These are phyloP conservation scores for Dendrobium nobile DNA, from an alignment of 106 monocot species.

Conservation along the genomic window DNA sequence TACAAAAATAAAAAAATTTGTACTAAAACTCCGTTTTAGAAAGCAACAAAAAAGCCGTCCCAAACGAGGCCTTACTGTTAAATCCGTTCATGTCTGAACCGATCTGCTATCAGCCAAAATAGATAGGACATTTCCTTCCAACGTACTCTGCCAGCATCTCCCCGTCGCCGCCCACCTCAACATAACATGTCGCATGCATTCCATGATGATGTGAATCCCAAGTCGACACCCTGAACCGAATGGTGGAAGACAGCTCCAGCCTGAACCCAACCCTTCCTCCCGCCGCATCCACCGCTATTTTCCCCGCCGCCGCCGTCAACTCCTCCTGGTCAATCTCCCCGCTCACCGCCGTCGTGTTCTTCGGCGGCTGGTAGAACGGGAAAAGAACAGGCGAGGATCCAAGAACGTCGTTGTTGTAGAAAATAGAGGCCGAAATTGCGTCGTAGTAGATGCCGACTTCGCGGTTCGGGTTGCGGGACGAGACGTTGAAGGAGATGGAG, in stretches of 20 bases:
- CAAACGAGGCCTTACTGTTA: too few species aligned
- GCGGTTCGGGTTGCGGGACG: conserved; percentile 61
- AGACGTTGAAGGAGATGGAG: conserved; percentile 43
- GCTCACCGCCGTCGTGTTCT: conserved; percentile 46
- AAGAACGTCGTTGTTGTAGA: conserved; percentile 35
- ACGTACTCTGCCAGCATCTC: conserved; percentile 20
- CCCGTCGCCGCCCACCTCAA: conserved; percentile 37
- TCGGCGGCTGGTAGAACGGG: conserved; percentile 51
- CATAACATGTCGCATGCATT: conserved; percentile 44
- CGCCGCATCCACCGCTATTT: conserved; percentile 4
- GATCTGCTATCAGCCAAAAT: conserved; percentile 22
- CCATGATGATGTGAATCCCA: conserved; percentile 49
- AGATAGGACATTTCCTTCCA: conserved; percentile 29
- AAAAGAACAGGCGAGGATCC: conserved; percentile 22
- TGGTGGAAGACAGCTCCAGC: conserved; percentile 34
- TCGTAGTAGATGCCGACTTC: conserved; percentile 76
- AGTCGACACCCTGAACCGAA: conserved; percentile 37
- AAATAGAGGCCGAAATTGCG: conserved; percentile 37
- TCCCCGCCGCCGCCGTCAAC: not conserved
- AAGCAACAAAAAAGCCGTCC: too few species aligned
- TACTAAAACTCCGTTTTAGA: too few species aligned
- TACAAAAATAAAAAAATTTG: too few species aligned
- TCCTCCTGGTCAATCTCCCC: conserved; percentile 20
- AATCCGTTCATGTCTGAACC: too few species aligned
- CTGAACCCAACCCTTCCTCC: conserved; percentile 18